phyloP scores from a whole-genome alignment of 2,329 filamentous ascomycete genomes.

The Aspergillaceae sp. region DNA sequence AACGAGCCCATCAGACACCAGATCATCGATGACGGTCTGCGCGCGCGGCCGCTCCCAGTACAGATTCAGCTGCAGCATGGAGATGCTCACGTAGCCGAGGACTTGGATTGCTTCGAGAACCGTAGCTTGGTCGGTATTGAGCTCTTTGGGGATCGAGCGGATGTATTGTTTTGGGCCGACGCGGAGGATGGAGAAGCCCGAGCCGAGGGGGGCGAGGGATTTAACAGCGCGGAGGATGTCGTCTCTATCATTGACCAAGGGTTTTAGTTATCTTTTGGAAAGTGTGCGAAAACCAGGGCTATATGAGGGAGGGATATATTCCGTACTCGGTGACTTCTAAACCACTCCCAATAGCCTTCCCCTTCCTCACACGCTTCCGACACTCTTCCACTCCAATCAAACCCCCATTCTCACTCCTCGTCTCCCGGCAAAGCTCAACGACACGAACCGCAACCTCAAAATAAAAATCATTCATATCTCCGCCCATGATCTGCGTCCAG shows the following conservation, averaged over 20 bases:
- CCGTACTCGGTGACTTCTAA: slow-evolving; percentile 69
- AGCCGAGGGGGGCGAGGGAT: slow-evolving; percentile 77
- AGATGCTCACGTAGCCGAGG: slow-evolving; percentile 79
- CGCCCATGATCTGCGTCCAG: slow-evolving; percentile 87
- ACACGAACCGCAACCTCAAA: slow-evolving; percentile 94
- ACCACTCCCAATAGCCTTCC: slow-evolving; percentile 63
- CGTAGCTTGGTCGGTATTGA: slow-evolving; percentile 87
- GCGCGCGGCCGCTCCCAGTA: slow-evolving; percentile 76
- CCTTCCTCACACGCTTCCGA: slow-evolving; percentile 62
- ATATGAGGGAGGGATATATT: not conserved
- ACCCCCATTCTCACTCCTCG: slow-evolving; percentile 82
- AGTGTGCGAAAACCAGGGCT: too few species aligned
- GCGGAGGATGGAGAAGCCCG: slow-evolving; percentile 73
- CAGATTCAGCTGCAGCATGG: slow-evolving; percentile 80
- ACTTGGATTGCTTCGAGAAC: slow-evolving; percentile 88
- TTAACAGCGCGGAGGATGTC: slow-evolving; percentile 85
- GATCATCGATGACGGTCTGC: slow-evolving; percentile 82
- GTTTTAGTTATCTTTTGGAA: not conserved
- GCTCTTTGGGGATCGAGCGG: slow-evolving; percentile 83
- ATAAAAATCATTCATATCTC: slow-evolving; percentile 95
- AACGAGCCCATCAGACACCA: slow-evolving; percentile 79
- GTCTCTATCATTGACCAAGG: slow-evolving; percentile 46
- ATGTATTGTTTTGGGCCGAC: slow-evolving; percentile 84
- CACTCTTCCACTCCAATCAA: slow-evolving; percentile 79
- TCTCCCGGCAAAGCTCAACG: slow-evolving; percentile 83